Percentiles rank a stretch among this genome's conserved stretches.
These are phyloP conservation scores for Cercospora sojina DNA, from an alignment of 2,329 filamentous ascomycete genomes.

Conservation along the genomic window DNA sequence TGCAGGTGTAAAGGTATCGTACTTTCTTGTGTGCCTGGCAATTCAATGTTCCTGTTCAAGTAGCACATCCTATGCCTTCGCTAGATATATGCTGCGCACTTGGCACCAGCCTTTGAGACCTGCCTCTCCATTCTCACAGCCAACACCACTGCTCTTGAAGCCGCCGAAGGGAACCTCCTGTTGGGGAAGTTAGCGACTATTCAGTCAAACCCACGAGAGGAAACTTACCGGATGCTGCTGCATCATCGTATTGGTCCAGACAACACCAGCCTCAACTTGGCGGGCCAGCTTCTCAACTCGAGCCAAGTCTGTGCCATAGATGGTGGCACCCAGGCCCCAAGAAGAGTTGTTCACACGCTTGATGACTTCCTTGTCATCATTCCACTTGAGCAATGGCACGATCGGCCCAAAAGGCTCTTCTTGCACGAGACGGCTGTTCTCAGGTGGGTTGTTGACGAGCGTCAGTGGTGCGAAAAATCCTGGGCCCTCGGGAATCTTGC, in stretches of 20 bases:
- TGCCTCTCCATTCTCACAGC: constrained; percentile 55
- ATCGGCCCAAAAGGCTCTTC: constrained; percentile 93
- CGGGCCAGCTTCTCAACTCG: constrained; percentile 74
- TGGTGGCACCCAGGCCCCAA: constrained; percentile 86
- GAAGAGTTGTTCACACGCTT: constrained; percentile 88
- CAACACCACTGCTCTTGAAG: constrained; percentile 60
- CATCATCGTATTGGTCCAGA: constrained; percentile 50
- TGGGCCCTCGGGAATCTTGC: constrained; percentile 41
- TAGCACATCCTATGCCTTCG: constrained; percentile 35
- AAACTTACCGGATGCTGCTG: constrained; percentile 26
- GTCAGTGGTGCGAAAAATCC: constrained; percentile 60
- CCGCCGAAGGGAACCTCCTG: constrained; percentile 61
- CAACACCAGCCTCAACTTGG: constrained; percentile 82
- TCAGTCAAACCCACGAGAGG: not conserved
- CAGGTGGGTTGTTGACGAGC: constrained; percentile 72
- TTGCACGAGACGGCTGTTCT: constrained; percentile 81
- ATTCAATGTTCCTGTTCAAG: not conserved
- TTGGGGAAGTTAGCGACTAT: constrained; percentile 12
- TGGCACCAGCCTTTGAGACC: constrained; percentile 47
- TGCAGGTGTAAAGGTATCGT: no score
- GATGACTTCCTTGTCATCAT: constrained; percentile 74
- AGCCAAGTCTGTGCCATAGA: constrained; percentile 84
- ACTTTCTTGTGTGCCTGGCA: not conserved
- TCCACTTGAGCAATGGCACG: constrained; percentile 84
- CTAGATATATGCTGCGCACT: constrained; percentile 45